Base-by-base conservation (phyloP, 768 basidiomycete species). In the Kwoniella dendrophila region DNA sequence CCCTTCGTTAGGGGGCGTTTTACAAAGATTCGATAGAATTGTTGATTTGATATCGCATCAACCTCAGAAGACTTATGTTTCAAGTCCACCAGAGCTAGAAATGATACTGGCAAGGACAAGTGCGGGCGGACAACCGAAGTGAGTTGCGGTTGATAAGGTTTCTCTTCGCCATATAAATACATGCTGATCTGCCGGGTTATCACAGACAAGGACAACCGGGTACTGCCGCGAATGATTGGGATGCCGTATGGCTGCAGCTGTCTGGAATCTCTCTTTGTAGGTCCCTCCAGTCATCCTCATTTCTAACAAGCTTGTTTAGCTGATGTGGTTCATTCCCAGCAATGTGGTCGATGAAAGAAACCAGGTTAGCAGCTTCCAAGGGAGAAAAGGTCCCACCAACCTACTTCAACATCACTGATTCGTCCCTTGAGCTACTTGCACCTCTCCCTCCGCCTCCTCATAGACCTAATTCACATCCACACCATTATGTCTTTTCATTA, bases 401-500 rank as follows among this genome's bases (percentile, higher is more conserved):
- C 10, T 78, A 79, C 44, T 78, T 75, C 73, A 80, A 80, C 60
- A 66, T 79, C 49, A 75, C 74, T 41, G 74, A 68, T 26, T 69
- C 64, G 0, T 79, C 74, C 11, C 73, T 80, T 12, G 79, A 80
- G 51, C 64, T 80, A 2, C 75, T 79, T 32, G 74, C 74, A 8
- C 73, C 77, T 18, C 66, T 80, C 1, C 79, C 79, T 27, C 77
- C 79, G 8, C 78, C 79, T 30, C 74, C 76, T 4, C 77, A 78
- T 59, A 72, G 76, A 49, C 71, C 76, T 0, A 71, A 68, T 22
- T 72, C 73, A 1, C 69, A 74, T 26, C 76, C 77, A 6, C 77
- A 80, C 49, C 75, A 70, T 10, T 73, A 91, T 74, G 88, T 97
- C 54, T 84, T 97, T 59, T 90, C 91, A 0, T 83, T 99, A 68